These are phyloP conservation scores for Xylaria sp. DNA, from an alignment of 2,329 filamentous ascomycete species.

Conservation along the genomic window DNA sequence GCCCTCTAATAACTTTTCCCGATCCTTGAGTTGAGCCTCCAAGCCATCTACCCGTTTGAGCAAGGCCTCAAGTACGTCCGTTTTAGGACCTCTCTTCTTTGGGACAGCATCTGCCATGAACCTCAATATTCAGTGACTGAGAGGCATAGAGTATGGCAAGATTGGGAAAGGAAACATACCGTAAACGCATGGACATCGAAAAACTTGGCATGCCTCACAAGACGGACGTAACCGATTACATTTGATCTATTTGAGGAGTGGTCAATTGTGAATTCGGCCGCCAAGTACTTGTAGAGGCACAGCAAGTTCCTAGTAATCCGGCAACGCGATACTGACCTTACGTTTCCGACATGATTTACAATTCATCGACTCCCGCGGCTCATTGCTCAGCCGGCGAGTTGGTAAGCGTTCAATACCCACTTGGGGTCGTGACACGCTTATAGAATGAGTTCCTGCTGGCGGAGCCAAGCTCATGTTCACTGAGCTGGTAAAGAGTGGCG, in stretches of 20 bases:
- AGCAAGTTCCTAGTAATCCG: neutral
- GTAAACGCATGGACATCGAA: conserved; percentile 83
- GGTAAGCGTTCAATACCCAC: conserved; percentile 77
- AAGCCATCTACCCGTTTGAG: conserved; percentile 80
- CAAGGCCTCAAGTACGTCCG: conserved; percentile 78
- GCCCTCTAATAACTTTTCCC: conserved; percentile 42
- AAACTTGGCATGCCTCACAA: conserved; percentile 84
- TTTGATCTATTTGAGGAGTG: conserved; percentile 63
- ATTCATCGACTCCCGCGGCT: conserved; percentile 82
- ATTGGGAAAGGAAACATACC: conserved; percentile 48
- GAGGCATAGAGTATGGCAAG: neutral
- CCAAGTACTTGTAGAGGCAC: conserved; percentile 1
- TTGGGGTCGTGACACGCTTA: conserved; percentile 65
- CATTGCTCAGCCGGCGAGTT: conserved; percentile 62
- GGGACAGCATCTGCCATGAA: conserved; percentile 66
- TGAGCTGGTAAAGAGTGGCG: conserved; percentile 36
- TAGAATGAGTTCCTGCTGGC: conserved; percentile 41
- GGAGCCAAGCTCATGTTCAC: conserved; percentile 39
- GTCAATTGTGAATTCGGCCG: conserved; percentile 22
- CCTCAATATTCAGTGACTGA: conserved; percentile 14
- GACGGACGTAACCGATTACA: conserved; percentile 80
- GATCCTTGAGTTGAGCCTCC: conserved; percentile 71
- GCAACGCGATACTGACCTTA: conserved; percentile 56
- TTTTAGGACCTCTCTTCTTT: conserved; percentile 86
- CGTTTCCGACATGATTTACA: conserved; percentile 91